phyloP scores from a whole-genome alignment of 2,329 filamentous ascomycete species.

The Penicillium sp. region DNA sequence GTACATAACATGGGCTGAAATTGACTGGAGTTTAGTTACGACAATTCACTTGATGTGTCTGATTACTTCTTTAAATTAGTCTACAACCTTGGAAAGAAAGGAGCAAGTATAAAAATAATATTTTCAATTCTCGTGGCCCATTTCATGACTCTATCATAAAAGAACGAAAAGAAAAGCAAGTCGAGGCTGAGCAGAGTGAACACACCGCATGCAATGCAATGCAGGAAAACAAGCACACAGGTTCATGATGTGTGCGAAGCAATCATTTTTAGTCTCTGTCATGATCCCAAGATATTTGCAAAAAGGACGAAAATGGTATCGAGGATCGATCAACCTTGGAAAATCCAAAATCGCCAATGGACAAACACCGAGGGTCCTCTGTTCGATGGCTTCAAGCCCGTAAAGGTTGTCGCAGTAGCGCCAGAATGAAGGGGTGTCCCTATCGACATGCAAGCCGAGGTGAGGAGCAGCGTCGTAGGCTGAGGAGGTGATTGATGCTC shows the following conservation, averaged over 20 bases:
- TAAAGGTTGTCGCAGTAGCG: constrained; percentile 24
- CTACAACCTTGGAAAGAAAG: neutral
- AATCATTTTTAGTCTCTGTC: constrained; percentile 32
- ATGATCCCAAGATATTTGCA: constrained; percentile 22
- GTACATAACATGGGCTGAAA: neutral
- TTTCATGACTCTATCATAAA: constrained; percentile 37
- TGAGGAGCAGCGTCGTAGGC: constrained; percentile 16
- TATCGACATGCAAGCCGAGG: constrained; percentile 17
- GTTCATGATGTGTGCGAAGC: constrained; percentile 29
- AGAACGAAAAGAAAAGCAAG: constrained; percentile 29
- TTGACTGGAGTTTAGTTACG: neutral
- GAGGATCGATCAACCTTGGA: constrained; percentile 12
- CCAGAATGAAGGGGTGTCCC: constrained; percentile 14
- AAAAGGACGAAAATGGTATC: constrained; percentile 21
- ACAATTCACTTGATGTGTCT: neutral
- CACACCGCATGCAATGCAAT: constrained; percentile 27
- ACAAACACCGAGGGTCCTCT: constrained; percentile 20
- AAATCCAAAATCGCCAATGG: constrained; percentile 16
- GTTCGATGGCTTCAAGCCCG: constrained; percentile 35
- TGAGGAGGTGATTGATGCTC: constrained; percentile 8
- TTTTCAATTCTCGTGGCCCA: constrained; percentile 37
- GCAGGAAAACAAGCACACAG: constrained; percentile 28
- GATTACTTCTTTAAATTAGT: neutral
- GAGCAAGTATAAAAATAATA: constrained; percentile 3
- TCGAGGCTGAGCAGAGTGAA: constrained; percentile 32